These are phyloP conservation scores for Phaeosphaeriaceae sp. DNA, from an alignment of 2,329 filamentous ascomycete genomes.

Conservation along the genomic window DNA sequence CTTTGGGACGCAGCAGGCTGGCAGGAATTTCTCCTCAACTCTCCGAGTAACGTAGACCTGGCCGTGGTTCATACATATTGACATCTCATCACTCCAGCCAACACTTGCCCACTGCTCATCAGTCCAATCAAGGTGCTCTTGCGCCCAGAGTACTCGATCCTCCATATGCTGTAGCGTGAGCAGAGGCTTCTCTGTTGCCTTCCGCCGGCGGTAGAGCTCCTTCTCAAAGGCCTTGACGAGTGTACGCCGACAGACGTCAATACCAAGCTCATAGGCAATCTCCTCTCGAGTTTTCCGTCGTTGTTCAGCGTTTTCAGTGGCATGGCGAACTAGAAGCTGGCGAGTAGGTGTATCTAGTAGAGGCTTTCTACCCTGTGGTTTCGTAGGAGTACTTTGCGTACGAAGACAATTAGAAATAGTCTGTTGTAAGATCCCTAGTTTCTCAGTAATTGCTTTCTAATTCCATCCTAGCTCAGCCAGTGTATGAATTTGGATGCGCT, in stretches of 20 bases:
- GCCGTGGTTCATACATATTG: background rate
- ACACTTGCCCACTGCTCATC: background rate
- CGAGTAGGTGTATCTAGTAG: too few relatives aligned
- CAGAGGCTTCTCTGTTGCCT: conserved; percentile 8
- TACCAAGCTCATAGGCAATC: too few relatives aligned
- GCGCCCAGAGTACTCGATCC: conserved; percentile 1
- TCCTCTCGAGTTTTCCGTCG: too few relatives aligned
- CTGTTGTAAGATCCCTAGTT: too few relatives aligned
- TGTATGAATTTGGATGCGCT: too few relatives aligned
- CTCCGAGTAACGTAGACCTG: conserved; percentile 5
- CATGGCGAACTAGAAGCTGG: too few relatives aligned
- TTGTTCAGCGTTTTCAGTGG: too few relatives aligned
- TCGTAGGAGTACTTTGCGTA: too few relatives aligned
- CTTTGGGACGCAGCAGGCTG: conserved; percentile 3
- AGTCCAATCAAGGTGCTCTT: conserved; percentile 1
- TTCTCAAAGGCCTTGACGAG: conserved; percentile 5
- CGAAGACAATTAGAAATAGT: too few relatives aligned
- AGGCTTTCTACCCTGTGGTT: too few relatives aligned
- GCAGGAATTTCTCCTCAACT: conserved; percentile 4
- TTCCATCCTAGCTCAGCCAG: too few relatives aligned
- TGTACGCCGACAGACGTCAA: background rate
- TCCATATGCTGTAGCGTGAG: background rate
- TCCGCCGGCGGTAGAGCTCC: background rate
- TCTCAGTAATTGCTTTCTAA: too few relatives aligned
- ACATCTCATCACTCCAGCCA: conserved; percentile 7